Percentiles rank a stretch among this genome's conserved stretches.
phyloP scores from a whole-genome alignment of 169 alveolate genomes.

The Besnoitia besnoiti region DNA sequence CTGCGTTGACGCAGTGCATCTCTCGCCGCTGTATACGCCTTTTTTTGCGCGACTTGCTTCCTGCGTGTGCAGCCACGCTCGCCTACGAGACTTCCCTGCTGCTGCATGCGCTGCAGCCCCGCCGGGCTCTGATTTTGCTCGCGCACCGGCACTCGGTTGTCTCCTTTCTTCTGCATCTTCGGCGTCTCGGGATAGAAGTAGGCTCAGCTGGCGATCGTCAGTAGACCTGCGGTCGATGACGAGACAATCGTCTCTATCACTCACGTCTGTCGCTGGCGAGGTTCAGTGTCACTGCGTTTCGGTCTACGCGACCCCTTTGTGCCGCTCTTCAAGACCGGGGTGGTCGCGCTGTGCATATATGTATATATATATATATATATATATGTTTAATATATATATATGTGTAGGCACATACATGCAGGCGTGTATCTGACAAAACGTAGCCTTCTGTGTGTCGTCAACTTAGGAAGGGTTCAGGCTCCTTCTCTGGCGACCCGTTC shows the following conservation, averaged over 20 bases:
- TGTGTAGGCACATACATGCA: no score
- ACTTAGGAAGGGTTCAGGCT: background rate
- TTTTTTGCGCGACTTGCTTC: background rate
- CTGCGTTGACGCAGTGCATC: background rate
- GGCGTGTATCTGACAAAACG: no score
- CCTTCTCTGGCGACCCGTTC: background rate
- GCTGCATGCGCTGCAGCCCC: background rate
- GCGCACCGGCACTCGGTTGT: background rate
- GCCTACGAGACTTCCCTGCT: background rate
- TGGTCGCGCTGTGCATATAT: no score
- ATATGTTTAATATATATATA: no score
- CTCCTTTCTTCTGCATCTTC: background rate
- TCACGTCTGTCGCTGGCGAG: no score
- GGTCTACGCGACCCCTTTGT: no score
- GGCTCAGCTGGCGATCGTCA: background rate
- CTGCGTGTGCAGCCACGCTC: background rate
- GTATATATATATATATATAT: no score
- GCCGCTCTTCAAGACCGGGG: no score
- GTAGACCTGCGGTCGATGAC: no score
- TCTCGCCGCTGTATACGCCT: background rate
- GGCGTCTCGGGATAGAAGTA: background rate
- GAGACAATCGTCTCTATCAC: no score
- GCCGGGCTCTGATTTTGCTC: background rate
- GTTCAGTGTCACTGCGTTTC: no score
- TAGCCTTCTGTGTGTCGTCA: background rate